Evolutionary conservation across 1,284 basidiomycete species (phyloP).

Genomic region (Cutaneotrichosporon mucoides): DNA sequence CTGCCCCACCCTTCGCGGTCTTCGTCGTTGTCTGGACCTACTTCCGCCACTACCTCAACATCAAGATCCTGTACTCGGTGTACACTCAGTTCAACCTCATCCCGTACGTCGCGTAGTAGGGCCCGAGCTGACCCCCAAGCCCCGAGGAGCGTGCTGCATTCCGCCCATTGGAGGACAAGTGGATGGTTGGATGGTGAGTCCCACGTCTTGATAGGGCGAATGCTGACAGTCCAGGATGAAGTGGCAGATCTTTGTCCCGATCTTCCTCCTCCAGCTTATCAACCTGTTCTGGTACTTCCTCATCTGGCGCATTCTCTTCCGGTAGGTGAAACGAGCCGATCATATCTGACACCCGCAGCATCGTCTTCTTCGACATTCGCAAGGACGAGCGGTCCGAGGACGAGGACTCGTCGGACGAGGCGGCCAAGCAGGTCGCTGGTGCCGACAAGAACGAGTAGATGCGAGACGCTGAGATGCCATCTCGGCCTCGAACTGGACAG

Average conservation of each 20-base stretch:
- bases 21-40: slow-evolving; percentile 84
- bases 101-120: slow-evolving; percentile 57
- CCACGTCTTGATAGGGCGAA: background rate
- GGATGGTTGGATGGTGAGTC: slow-evolving; percentile 60
- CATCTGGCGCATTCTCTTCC: slow-evolving; percentile 64
- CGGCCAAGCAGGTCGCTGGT: slow-evolving; percentile 13
- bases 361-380: slow-evolving; percentile 36
- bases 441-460: slow-evolving; percentile 18
- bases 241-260: slow-evolving; percentile 72
- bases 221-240: slow-evolving; percentile 56
- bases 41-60: slow-evolving; percentile 90
- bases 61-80: slow-evolving; percentile 81
- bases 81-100: slow-evolving; percentile 74
- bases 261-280: slow-evolving; percentile 70
- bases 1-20: slow-evolving; percentile 61
- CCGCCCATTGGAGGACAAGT: slow-evolving; percentile 62
- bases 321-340: slow-evolving; percentile 47
- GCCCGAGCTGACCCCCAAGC: slow-evolving; percentile 1
- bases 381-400: slow-evolving; percentile 53
- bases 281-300: slow-evolving; percentile 89
- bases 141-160: slow-evolving; percentile 47
- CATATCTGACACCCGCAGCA: slow-evolving; percentile 20
- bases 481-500: no score
- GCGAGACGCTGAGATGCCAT: background rate
- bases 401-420: slow-evolving; percentile 45